Evolutionary conservation across 352 stramenopile genomes (phyloP), one percentile per base, ranked within the genome.

Genomic region (Phytopythium aichiense): DNA sequence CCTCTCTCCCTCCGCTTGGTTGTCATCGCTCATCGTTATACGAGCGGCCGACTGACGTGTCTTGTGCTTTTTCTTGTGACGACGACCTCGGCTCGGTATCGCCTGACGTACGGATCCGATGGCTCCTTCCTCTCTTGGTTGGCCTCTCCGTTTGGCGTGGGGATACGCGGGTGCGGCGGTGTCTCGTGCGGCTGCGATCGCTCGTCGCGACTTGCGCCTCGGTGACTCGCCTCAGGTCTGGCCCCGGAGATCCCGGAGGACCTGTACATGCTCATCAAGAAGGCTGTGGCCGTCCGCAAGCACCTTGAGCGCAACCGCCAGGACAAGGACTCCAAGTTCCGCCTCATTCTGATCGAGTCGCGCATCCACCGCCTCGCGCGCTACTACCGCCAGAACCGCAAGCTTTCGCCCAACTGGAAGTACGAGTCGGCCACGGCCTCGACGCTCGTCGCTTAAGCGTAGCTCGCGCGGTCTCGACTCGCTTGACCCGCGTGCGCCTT

Each of bases 221-320:
- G 58, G 12, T 60, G 53, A 43, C 33, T 37, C 22, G 25, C 23
- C 30, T 54, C 76, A 94, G 84, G 96, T 74, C 91, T 99, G 45
- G 97, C 98, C 53, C 96, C 98, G 46, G 97, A 99, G 81, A 96
- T 99, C 66, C 98, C 98, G 37, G 98, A 99, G 85, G 98, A 99
- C 87, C 86, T 99, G 69, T 99, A 99, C 94, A 99, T 99, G 94
- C 90, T 99, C 58, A 99, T 99, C 91, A 99, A 99, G 95, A 99
- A 99, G 92, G 98, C 98, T 61, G 98, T 99, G 69, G 91, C 97
- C 72, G 97, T 99, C 42, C 94, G 98, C 74, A 99, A 99, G 89
- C 97, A 99, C 89, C 86, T 99, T 58, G 97, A 99, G 82, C 87
- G 94, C 69, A 99, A 99, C 87, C 92, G 97, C 77, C 97, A 99